Conservation (phyloP, 108 stramenopile species). For the Mayamaea pseudoterrestris region DNA sequence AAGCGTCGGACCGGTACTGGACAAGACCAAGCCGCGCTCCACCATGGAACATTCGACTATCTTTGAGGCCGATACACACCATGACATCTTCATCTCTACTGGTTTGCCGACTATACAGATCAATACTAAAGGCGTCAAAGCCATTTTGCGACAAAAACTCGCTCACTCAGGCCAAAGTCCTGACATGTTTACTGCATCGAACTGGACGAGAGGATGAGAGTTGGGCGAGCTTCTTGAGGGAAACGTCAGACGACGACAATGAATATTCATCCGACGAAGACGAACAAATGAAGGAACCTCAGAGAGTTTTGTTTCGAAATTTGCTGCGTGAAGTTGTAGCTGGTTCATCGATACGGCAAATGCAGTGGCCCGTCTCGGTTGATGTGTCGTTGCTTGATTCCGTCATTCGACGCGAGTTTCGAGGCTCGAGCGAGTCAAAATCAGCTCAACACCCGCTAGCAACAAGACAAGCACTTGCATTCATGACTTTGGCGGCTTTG, state of each 20-base stretch:
- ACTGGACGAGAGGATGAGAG: constrained; percentile 48
- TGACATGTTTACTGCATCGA: constrained; percentile 49
- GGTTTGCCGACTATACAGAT: constrained; percentile 49
- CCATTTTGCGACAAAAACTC: constrained; percentile 42
- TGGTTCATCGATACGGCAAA: constrained; percentile 13
- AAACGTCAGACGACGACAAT: background rate
- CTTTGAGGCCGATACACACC: too few species aligned
- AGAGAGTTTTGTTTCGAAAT: constrained; percentile 40
- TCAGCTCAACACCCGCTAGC: background rate
- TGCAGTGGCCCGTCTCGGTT: constrained; percentile 26
- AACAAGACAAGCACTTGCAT: constrained; percentile 26
- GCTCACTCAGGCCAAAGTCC: too few species aligned
- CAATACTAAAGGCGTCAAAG: constrained; percentile 47
- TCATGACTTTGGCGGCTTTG: constrained; percentile 50
- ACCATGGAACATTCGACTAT: too few species aligned
- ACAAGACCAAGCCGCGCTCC: too few species aligned
- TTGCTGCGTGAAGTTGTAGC: constrained; percentile 50
- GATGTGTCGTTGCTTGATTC: constrained; percentile 10
- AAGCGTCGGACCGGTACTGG: too few species aligned
- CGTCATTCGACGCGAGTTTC: constrained; percentile 69
- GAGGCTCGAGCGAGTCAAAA: constrained; percentile 5
- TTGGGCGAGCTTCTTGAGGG: constrained; percentile 13
- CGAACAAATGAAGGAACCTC: constrained; percentile 7
- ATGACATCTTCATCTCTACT: too few species aligned
- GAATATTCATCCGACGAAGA: constrained; percentile 2